phyloP scores from a whole-genome alignment of 805 yeast genomes.

The Huiozyma naganishii region DNA sequence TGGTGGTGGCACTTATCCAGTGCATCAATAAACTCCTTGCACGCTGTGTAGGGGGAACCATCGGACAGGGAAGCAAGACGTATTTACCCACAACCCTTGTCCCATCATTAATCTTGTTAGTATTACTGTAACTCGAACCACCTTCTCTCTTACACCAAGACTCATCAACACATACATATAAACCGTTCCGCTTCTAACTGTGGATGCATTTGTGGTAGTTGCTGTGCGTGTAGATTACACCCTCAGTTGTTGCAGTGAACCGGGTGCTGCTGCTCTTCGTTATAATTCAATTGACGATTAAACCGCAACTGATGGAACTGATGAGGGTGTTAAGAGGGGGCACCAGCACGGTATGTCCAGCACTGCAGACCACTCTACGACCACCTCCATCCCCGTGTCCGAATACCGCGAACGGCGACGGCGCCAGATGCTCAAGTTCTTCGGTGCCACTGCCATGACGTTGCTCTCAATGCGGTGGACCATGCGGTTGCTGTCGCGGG shows the following conservation, averaged over 20 bases:
- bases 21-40: constrained; percentile 75
- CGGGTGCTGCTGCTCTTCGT: too few species aligned
- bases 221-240: neutral
- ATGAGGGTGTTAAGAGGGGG: too few species aligned
- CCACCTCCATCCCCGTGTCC: neutral
- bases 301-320: too few species aligned
- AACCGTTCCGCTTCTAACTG: constrained; percentile 41
- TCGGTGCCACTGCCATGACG: constrained; percentile 63
- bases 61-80: neutral
- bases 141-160: too few species aligned
- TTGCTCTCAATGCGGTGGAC: constrained; percentile 65
- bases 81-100: too few species aligned
- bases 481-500: constrained; percentile 50
- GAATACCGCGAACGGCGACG: constrained; percentile 54
- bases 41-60: constrained; percentile 32
- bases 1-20: constrained; percentile 78
- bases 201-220: constrained; percentile 36
- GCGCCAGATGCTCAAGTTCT: constrained; percentile 61
- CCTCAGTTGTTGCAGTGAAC: too few species aligned
- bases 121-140: too few species aligned
- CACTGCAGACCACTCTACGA: neutral
- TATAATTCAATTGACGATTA: too few species aligned
- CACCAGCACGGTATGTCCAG: neutral
- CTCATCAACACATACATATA: constrained; percentile 26
- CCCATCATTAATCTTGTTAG: too few species aligned